Base-by-base conservation (phyloP, 2,329 filamentous ascomycete species). In the Zymoseptoria crescenta region DNA sequence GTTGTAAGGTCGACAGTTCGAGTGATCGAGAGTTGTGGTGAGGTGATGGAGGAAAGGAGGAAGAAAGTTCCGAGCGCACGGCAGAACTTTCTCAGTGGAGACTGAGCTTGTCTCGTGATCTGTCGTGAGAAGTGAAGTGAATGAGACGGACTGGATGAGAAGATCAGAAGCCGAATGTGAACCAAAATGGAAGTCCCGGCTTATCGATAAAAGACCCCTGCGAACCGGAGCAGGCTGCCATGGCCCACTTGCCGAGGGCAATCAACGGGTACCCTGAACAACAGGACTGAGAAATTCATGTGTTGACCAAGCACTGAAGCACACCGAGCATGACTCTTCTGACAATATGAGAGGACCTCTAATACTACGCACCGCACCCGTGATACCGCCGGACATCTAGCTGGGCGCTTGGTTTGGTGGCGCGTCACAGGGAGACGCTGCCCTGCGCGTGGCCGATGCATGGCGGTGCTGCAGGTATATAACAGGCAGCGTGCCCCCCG, bases 381-480 rank as follows among this genome's bases (percentile, higher is more conserved):
- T 24, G 24, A 24, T 24, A 24, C 24, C 24, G 24, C 24, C 24
- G 24, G 24, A 24, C 2, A 24, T 4, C 24, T 4, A 24, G 24
- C 24, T 24, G 24, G 24, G 24, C 24, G 24, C 24, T 24, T 24
- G 24, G 24, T n/a, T n/a, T n/a, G n/a, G n/a, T n/a, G n/a, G n/a
- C n/a, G n/a, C n/a, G n/a, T n/a, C n/a, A n/a, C 24, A 24, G 24
- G 24, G 24, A 24, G 24, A 24, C 2, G 24, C 24, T 24, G 24
- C 24, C 24, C 2, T 24, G 24, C 24, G 24, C 24, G 24, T 24
- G 24, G 24, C 24, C 24, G 24, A 24, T 24, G 24, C 24, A 24
- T 24, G 24, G 24, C 24, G 24, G 24, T 24, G 24, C 24, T 24
- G 24, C 79, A 29, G 48, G 52, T 61, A 63, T 63, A 63, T 59